Evolutionary conservation across 495 filamentous ascomycete genomes (phyloP), one percentile per base, ranked within the genome.

Genomic region (Aspergillus bertholletiae): DNA sequence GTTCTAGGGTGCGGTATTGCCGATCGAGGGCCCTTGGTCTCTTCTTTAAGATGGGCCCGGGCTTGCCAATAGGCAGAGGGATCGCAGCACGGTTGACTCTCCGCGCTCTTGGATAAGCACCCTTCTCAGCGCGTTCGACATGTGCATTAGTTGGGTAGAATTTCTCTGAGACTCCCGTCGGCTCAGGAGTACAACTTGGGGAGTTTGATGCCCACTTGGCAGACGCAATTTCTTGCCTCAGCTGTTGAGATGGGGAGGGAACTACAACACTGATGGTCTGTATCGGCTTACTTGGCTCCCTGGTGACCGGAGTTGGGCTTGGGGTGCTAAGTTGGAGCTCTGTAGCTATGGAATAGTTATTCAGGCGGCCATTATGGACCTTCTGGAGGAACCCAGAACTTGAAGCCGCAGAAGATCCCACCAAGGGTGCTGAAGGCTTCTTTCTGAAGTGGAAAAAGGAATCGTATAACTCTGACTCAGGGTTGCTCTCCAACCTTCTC

Each of bases 91-190:
- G 65, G 15, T 62, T 56, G 8, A 65, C 50, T 15, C 39, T 57
- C 24, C 57, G 59, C 5, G 47, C 41, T 11, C 27, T 48, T 7
- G 69, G 72, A 47, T 75, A 72, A 0, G 54, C 55, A 0, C 65
- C 65, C 17, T 46, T 52, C 0, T 23, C 18, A 3, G 62, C 64
- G 23, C 59, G 55, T 12, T 56, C 59, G 21, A 71, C 58, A 6
- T 60, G 44, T 0, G 48, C 51, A 21, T 66, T 57, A 3, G 46
- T 67, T 0, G 72, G 72, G 32, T 64, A 74, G 15, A 51, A 57
- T 7, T 41, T 22, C 12, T 67, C 46, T 0, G 58, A 64, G 8
- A 68, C 43, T 0, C 64, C 70, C 2, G 56, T 61, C 1, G 57
- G 18, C 8, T 49, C 11, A 7, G 39, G 11, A n/a, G 41, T 20